Evolutionary conservation across 2,329 filamentous ascomycete genomes (phyloP).

Genomic region (Pseudocercospora fuligena): DNA sequence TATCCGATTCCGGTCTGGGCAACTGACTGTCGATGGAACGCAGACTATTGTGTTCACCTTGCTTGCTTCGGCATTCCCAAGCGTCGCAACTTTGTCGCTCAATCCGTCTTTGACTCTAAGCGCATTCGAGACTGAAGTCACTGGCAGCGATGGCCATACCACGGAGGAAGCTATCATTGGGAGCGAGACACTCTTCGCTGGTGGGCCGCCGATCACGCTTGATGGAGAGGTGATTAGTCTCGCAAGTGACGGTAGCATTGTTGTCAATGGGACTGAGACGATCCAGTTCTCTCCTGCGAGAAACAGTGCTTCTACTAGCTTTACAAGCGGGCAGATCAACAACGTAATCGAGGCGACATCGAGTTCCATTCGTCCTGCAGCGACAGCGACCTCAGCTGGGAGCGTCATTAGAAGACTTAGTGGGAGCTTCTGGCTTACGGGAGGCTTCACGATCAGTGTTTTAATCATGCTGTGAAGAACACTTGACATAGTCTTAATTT

Average conservation of each 20-base stretch:
- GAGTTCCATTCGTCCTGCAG: neutral
- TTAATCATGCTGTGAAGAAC: neutral
- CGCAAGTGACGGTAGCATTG: neutral
- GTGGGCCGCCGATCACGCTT: conserved; percentile 3
- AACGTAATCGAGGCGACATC: neutral
- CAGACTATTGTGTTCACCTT: neutral
- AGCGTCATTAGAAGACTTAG: neutral
- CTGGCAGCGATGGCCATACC: neutral
- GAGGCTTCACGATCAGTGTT: neutral
- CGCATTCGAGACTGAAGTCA: neutral
- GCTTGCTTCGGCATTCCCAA: neutral
- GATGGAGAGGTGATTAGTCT: neutral
- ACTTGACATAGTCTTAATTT: neutral
- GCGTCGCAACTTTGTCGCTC: neutral
- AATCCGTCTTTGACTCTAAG: neutral
- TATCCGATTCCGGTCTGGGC: neutral
- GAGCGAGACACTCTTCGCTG: neutral
- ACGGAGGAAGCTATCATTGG: neutral
- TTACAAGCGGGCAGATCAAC: neutral
- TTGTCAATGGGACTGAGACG: neutral
- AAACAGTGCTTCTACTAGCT: neutral
- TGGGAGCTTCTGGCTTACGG: too few species aligned
- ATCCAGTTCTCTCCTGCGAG: neutral
- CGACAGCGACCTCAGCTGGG: neutral
- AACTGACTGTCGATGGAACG: neutral